Base-by-base conservation (phyloP, 1,139 yeast genomes). In the Candida buenavistaensis region DNA sequence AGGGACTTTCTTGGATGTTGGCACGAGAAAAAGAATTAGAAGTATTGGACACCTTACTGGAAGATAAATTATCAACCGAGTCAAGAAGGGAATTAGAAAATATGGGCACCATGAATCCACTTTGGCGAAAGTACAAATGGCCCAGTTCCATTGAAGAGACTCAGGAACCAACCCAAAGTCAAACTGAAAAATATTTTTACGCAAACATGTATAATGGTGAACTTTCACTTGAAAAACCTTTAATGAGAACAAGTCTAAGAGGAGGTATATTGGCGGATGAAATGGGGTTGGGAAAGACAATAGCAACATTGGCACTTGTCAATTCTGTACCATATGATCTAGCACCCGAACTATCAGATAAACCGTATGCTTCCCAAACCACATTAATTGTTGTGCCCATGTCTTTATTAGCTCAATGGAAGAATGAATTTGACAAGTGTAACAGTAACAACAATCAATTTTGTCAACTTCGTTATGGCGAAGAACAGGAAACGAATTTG, bases 251-350 rank as follows among this genome's bases (percentile, higher is more conserved):
- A 0, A 59, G 75, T 22, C 69, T 80, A 25, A 63, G 64, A 41
- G 97, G 98, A 14, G 98, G 98, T 1, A 86, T 90, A 12, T 63
- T 90, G n/a, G 96, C 97, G 0, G 97, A 90, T 59, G 97, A 90
- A 55, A 90, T 90, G 97, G 97, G 97, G 0, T 68, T 90, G 6
- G 97, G 97, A 28, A 90, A 90, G 53, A 90, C 97, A 0, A 85
- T 90, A 14, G 84, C 96, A 0, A 79, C 95, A 0, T 59, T 88
- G 41, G 76, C 97, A 0, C 60, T 92, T 34, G 67, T 92, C 5
- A 78, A 83, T 39, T 72, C 86, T 0, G 78, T 72, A 6, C 86
- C 88, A 0, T 58, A 51, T 32, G 88, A 81, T 3, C 30, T 25
- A 8, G 19, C 14, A 7, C 12, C 12, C 6, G 13, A 43, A 36